These are phyloP conservation scores for Albatrellus ellisii DNA, from an alignment of 768 basidiomycete species.

Conservation along the genomic window DNA sequence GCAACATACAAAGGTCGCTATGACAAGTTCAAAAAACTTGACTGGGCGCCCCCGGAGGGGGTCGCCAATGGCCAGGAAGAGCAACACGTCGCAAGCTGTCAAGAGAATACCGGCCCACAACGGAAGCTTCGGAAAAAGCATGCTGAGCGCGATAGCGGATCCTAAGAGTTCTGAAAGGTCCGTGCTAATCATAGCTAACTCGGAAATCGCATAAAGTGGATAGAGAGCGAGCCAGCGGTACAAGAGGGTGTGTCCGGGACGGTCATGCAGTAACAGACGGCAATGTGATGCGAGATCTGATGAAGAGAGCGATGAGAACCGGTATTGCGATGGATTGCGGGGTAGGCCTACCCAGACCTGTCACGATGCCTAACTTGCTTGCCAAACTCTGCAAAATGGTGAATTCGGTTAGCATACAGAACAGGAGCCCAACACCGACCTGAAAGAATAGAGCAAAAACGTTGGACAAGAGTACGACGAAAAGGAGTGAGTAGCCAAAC, in stretches of 20 bases:
- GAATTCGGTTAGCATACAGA: background rate
- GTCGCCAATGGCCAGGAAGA: slow-evolving; percentile 58
- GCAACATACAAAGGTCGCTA: slow-evolving; percentile 18
- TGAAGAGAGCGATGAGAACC: background rate
- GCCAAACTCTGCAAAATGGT: slow-evolving; percentile 57
- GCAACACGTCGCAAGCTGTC: slow-evolving; percentile 34
- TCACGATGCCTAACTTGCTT: slow-evolving; percentile 71
- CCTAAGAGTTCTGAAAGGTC: slow-evolving; percentile 51
- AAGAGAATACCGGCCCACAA: slow-evolving; percentile 36
- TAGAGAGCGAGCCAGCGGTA: slow-evolving; percentile 29
- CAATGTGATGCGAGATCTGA: slow-evolving; percentile 35
- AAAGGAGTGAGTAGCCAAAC: slow-evolving; percentile 71
- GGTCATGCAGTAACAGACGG: slow-evolving; percentile 32
- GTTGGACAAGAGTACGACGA: slow-evolving; percentile 77
- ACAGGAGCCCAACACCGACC: slow-evolving; percentile 22
- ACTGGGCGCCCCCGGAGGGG: slow-evolving; percentile 46
- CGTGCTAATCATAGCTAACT: slow-evolving; percentile 42
- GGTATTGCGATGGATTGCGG: background rate
- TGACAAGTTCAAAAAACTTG: slow-evolving; percentile 55
- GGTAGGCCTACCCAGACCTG: slow-evolving; percentile 48
- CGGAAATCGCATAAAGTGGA: slow-evolving; percentile 31
- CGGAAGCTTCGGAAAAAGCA: slow-evolving; percentile 37
- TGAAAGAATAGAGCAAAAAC: slow-evolving; percentile 77
- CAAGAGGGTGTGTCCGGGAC: slow-evolving; percentile 26
- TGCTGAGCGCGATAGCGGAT: slow-evolving; percentile 42